These are phyloP conservation scores for Ustilago loliicola DNA, from an alignment of 1,284 basidiomycete species.

Conservation along the genomic window DNA sequence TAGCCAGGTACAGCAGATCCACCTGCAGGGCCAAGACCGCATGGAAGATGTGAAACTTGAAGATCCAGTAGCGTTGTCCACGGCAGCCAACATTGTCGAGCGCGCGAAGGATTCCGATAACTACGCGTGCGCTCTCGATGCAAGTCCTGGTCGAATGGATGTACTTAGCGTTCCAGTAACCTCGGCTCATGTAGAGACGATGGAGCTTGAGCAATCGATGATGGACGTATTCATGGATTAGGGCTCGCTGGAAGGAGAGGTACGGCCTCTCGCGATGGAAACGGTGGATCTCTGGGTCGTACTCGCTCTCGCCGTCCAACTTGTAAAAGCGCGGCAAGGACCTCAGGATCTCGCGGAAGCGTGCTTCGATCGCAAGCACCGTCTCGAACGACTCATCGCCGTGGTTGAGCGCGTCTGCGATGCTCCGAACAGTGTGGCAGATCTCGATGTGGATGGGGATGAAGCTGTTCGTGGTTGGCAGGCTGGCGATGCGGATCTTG, in stretches of 20 bases:
- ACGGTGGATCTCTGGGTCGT: conserved; percentile 54
- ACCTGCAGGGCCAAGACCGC: conserved; percentile 50
- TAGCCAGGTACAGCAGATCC: conserved; percentile 41
- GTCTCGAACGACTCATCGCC: conserved; percentile 48
- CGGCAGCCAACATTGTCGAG: conserved; percentile 39
- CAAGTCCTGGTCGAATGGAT: conserved; percentile 58
- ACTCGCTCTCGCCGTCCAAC: conserved; percentile 58
- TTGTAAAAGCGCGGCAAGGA: conserved; percentile 56
- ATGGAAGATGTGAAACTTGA: conserved; percentile 56
- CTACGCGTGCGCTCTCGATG: conserved; percentile 50
- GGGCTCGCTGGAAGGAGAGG: conserved; percentile 55
- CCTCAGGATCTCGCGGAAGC: conserved; percentile 50
- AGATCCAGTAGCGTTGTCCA: conserved; percentile 46
- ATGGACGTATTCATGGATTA: conserved; percentile 58
- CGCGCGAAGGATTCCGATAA: conserved; percentile 38
- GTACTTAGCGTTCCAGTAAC: conserved; percentile 60
- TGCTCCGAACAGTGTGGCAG: conserved; percentile 52
- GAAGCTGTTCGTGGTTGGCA: conserved; percentile 57
- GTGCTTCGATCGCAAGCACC: conserved; percentile 55
- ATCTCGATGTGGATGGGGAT: conserved; percentile 54
- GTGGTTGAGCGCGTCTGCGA: conserved; percentile 40
- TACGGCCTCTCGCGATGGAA: conserved; percentile 60
- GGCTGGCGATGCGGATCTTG: conserved; percentile 29
- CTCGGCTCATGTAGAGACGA: conserved; percentile 57
- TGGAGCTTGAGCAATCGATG: conserved; percentile 62